phyloP scores from a whole-genome alignment of 331 rosid species.

The Pyracantha coccinea region DNA sequence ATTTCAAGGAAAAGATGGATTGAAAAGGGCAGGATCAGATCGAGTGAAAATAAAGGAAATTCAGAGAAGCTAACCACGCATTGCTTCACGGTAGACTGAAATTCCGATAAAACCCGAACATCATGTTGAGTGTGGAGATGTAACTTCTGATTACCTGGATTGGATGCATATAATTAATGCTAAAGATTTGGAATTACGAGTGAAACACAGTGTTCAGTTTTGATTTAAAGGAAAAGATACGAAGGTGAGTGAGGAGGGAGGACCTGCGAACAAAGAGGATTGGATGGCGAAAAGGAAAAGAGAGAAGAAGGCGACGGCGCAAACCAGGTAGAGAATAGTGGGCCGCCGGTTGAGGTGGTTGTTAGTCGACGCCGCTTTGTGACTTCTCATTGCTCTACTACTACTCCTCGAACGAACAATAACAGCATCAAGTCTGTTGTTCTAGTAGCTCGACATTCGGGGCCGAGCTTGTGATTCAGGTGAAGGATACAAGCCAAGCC shows the following conservation, averaged over 20 bases:
- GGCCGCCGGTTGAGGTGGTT: conserved; percentile 32
- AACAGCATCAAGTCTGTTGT: neutral
- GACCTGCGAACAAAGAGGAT: conserved; percentile 72
- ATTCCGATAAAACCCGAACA: conserved; percentile 39
- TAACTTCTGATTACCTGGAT: conserved; percentile 19
- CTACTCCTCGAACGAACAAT: neutral
- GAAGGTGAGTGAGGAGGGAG: neutral
- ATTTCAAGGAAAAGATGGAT: neutral
- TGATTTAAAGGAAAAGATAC: neutral
- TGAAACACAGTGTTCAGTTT: neutral
- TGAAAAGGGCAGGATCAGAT: neutral
- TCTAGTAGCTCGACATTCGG: neutral
- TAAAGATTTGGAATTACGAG: neutral
- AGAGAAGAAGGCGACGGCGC: conserved; percentile 62
- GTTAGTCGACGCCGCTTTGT: conserved; percentile 26
- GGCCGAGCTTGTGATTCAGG: neutral
- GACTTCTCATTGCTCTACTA: conserved; percentile 44
- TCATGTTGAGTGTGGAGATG: conserved; percentile 37
- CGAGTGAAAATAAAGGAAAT: neutral
- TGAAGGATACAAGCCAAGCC: neutral
- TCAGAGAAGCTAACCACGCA: conserved; percentile 58
- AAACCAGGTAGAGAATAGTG: conserved; percentile 56
- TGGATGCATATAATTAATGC: neutral
- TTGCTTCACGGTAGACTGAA: conserved; percentile 71
- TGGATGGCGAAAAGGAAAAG: conserved; percentile 66